Evolutionary conservation across 2,329 filamentous ascomycete species (phyloP), one percentile per base, ranked within the genome.

Genomic region (Cytospora schulzeri): DNA sequence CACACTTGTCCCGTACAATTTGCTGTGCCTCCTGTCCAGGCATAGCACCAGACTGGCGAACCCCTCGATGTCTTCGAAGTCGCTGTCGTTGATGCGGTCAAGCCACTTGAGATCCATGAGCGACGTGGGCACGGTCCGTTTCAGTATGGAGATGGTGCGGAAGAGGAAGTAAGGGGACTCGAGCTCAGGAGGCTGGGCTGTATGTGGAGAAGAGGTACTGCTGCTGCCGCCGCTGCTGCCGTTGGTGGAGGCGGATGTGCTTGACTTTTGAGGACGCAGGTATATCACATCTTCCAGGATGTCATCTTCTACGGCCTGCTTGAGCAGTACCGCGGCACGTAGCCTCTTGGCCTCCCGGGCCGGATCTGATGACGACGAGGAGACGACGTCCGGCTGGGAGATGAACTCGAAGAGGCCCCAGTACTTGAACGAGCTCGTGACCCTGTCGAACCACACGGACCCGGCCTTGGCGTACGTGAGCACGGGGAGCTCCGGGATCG

Each of bases 31-130:
- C 22, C 52, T 63, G 31, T 66, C 63, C 3, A 66, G 35, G 12
- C 63, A 64, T 28, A 64, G 19, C n/a, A 66, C 62, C 38, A 66
- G 26, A 41, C 62, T 53, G 15, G 62, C 58, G 33, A 66, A 66
- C 28, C 62, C 50, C n/a, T 66, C 65, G n/a, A 66, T 61, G 11
- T 54, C 62, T 17, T 66, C 62, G 12, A 64, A 66, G 26, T 66
- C 65, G n/a, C 48, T 9, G 17, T 52, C 55, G 31, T 50, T 50
- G 31, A 66, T 64, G 1, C 65, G 57, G 31, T 66, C 65, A 9
- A 66, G 48, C 65, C 65, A 66, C 28, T 48, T 33, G 3, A 62
- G 29, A 8, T 64, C 65, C 1, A 54, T 59, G 2, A 57, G 17
- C 6, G 65, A 64, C n/a, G 29, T 38, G 12, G 65, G 57, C 28